Conservation (phyloP, 2,329 filamentous ascomycete species). For the Botrytis fragariae region DNA sequence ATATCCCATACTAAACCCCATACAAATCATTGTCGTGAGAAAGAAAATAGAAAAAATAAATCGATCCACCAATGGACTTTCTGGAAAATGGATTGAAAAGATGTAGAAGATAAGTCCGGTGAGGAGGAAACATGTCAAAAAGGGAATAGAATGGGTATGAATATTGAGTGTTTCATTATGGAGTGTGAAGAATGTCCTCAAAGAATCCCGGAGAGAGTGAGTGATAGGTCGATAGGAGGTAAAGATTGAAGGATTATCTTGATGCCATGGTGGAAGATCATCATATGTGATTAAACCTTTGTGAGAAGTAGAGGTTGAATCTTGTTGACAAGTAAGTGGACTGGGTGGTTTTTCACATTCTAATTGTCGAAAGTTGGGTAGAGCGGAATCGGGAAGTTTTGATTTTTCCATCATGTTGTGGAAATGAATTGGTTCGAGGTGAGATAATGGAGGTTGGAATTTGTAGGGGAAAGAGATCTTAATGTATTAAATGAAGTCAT, state of each 20-base stretch:
- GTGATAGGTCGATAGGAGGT: constrained; percentile 11
- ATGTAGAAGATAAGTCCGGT: constrained; percentile 1
- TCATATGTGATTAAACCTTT: constrained; percentile 7
- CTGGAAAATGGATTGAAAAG: neutral
- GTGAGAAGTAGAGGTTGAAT: no score
- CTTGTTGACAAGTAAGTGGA: no score
- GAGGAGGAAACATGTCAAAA: neutral
- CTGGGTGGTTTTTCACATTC: constrained; percentile 1
- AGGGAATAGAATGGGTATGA: constrained; percentile 11
- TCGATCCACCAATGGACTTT: neutral
- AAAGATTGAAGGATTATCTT: constrained; percentile 13
- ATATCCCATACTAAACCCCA: constrained; percentile 13
- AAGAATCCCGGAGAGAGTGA: neutral
- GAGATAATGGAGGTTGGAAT: neutral
- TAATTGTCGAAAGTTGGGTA: neutral
- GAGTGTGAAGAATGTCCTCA: neutral
- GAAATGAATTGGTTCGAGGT: neutral
- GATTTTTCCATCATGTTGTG: neutral
- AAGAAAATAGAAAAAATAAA: constrained; percentile 10
- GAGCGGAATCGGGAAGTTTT: neutral
- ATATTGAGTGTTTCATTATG: constrained; percentile 20
- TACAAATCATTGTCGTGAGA: neutral
- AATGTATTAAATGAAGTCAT: neutral
- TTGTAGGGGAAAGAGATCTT: neutral
- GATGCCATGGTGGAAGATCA: constrained; percentile 10